These are phyloP conservation scores for Fagopyrum esculentum DNA, from an alignment of 148 eudicot species.

Conservation along the genomic window DNA sequence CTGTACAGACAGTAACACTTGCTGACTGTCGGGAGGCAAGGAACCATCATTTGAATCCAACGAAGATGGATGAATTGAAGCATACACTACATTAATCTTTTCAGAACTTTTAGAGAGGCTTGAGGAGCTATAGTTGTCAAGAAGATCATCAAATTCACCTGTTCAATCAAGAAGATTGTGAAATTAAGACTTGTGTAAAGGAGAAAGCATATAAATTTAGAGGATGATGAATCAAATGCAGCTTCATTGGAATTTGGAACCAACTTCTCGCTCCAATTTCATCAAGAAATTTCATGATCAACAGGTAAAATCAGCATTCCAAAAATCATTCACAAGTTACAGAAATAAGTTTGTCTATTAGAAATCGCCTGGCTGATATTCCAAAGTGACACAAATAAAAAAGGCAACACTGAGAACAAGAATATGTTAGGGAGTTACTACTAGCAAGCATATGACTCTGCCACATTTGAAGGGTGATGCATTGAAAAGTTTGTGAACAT, in stretches of 20 bases:
- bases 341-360: not conserved
- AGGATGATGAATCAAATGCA: not conserved
- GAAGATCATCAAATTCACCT: constrained; percentile 98
- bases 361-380: not conserved
- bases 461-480: not conserved
- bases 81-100: constrained; percentile 41
- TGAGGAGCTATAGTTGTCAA: constrained; percentile 52
- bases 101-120: constrained; percentile 31
- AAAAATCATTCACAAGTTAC: constrained; percentile 4
- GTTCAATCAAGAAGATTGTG: constrained; percentile 9
- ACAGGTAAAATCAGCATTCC: not conserved
- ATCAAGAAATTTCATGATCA: not conserved
- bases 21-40: constrained; percentile 17
- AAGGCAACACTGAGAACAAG: not conserved
- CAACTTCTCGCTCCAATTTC: not conserved
- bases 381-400: not conserved
- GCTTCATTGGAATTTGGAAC: not conserved
- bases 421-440: not conserved
- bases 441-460: not conserved
- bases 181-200: not conserved
- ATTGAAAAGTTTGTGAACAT: not conserved
- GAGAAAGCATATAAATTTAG: not conserved
- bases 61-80: constrained; percentile 15
- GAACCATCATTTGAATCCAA: constrained; percentile 46
- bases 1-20: constrained; percentile 54